Conservation (phyloP, 768 basidiomycete genomes). For the Termitomyces sp. region DNA sequence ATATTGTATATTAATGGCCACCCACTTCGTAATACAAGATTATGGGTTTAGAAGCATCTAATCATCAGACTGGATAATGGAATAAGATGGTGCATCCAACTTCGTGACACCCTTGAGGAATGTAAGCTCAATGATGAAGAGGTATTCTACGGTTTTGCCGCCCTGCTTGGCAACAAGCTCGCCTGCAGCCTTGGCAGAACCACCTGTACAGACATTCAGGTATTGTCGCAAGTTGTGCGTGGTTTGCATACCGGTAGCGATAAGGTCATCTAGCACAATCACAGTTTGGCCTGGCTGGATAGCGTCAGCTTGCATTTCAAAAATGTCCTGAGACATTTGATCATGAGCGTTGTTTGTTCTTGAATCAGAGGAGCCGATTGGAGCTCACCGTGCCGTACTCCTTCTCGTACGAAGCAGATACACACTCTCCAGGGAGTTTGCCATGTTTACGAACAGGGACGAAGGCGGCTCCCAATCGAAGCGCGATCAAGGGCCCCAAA, state of each 20-base stretch:
- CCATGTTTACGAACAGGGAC: conserved; percentile 93
- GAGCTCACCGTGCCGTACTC: conserved; percentile 81
- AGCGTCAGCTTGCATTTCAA: conserved; percentile 90
- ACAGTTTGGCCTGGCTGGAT: conserved; percentile 81
- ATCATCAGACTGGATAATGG: conserved; percentile 77
- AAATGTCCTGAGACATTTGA: conserved; percentile 61
- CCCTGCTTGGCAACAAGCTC: conserved; percentile 80
- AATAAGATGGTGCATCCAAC: conserved; percentile 85
- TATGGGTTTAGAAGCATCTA: conserved; percentile 44
- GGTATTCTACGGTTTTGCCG: conserved; percentile 83
- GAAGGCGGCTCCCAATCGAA: conserved; percentile 88
- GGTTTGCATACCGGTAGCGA: conserved; percentile 74
- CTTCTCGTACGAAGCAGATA: conserved; percentile 75
- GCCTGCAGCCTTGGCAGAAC: conserved; percentile 90
- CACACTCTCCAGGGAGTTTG: conserved; percentile 88
- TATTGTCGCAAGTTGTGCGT: not conserved
- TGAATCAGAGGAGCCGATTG: not conserved
- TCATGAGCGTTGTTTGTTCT: not conserved
- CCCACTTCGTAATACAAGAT: conserved; percentile 68
- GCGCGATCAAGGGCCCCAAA: conserved; percentile 86
- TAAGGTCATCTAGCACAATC: conserved; percentile 88
- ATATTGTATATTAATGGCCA: conserved; percentile 75
- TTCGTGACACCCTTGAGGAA: conserved; percentile 72
- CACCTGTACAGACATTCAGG: conserved; percentile 43
- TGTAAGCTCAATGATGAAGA: conserved; percentile 86